Base-by-base conservation (phyloP, 495 filamentous ascomycete species). In the Cercophora scortea region DNA sequence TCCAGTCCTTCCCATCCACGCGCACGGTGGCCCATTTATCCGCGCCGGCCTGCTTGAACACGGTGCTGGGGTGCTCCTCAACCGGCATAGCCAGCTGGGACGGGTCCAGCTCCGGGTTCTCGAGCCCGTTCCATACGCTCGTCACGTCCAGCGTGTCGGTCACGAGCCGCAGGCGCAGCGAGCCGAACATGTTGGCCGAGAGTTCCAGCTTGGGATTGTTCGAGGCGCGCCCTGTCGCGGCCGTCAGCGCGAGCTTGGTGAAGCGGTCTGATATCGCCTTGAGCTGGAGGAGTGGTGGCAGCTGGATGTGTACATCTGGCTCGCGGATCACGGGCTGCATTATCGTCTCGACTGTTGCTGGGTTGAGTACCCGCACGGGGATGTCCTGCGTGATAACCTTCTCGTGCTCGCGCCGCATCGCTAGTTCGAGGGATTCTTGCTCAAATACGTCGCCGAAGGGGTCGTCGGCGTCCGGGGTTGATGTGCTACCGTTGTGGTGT, bases 301-400 rank as follows among this genome's bases (percentile, higher is more conserved):
- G 80, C 36, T 88, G 79, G 67, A 98, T 92, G 70, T 97, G 87
- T 1, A 95, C 90, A 62, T 98, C 92, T 41, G 92, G 90, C 60
- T 96, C 90, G 18, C 89, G 84, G 48, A 89, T 89, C 49, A 81
- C 82, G 12, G 93, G 93, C 68, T 98, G 91, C 66, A 91, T 88
- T 39, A 96, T 83, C 12, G 81, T 86, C 50, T 90, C 87, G 1
- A 98, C 89, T 0, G 82, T 84, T 15, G 81, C 78, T 1, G 87
- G 80, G 56, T 85, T 84, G 5, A 98, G 79, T 4, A 98, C 89
- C 5, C 89, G 83, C 46, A 96, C 83, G n/a, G 94, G 93, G 25
- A 97, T 81, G 67, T 96, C 90, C 62, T 98, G 94, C n/a, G 90
- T 95, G 59, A 98, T 84, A 60, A 89, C 75, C 36, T 89, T 92